Base-by-base conservation (phyloP, 768 basidiomycete species). In the Boletus rex-veris region DNA sequence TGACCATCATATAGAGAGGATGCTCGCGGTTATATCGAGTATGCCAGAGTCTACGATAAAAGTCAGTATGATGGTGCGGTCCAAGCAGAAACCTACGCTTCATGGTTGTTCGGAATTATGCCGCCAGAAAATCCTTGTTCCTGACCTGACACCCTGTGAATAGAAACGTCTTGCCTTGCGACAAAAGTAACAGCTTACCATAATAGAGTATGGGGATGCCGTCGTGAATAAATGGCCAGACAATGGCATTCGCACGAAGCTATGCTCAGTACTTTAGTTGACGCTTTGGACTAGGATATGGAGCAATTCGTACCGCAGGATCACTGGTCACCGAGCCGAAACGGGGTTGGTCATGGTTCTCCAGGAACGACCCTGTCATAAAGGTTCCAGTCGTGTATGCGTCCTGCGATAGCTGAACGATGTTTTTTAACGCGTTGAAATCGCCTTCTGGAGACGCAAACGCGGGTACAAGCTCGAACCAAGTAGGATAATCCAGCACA, bases 281-380 rank as follows among this genome's bases (percentile, higher is more conserved):
- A 16, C 21, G 19, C 5, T n/a, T 8, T 26, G 12, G 30, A 36
- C 5, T n/a, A 24, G 3, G 15, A 14, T 28, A 18, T 16, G 21
- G 28, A 36, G 11, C 7, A 15, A 7, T 16, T 66, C 74, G 26
- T 61, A 77, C 75, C 52, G 73, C 71, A 3, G 68, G 61, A 58
- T 81, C 80, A 30, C 66, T 64, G 15, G 75, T 75, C 39, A 73
- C 42, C 6, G 74, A 76, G 31, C 65, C 67, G 54, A 82, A 79
- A 16, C 80, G 74, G 10, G 80, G 75, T 49, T 80, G 74, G 58
- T 82, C 80, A 45, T 81, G 80, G 61, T 82, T 82, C 64, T 81
- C 80, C 40, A 81, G 66, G 68, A 81, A 81, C 7, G 76, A 71
- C 9, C 75, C 80, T 0, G 73, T 72, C 62, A 70, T 67, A 58